These are phyloP conservation scores for Ocimum tenuiflorum DNA, from an alignment of 257 asterid genomes.

Conservation along the genomic window DNA sequence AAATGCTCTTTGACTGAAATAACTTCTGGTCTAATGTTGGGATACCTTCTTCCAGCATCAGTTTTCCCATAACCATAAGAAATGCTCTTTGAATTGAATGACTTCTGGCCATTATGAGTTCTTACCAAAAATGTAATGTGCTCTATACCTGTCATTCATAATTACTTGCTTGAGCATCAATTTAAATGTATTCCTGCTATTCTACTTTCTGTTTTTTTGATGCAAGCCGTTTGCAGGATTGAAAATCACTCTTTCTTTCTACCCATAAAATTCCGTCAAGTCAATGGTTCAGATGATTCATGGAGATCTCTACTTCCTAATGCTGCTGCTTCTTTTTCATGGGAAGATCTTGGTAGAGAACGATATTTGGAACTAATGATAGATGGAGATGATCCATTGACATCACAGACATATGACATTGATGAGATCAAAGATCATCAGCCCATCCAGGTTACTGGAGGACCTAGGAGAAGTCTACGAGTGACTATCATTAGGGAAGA, in stretches of 20 bases:
- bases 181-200: background rate
- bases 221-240: constrained; percentile 50
- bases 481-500: constrained; percentile 78
- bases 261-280: constrained; percentile 84
- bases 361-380: constrained; percentile 59
- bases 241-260: constrained; percentile 81
- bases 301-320: constrained; percentile 80
- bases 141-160: background rate
- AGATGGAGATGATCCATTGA: constrained; percentile 64
- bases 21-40: background rate
- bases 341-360: constrained; percentile 93
- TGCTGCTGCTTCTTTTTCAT: constrained; percentile 75
- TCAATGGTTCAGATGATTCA: constrained; percentile 59
- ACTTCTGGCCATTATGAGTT: background rate
- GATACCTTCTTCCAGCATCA: background rate
- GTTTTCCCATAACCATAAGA: background rate
- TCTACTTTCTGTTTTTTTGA: constrained; percentile 19
- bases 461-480: constrained; percentile 52
- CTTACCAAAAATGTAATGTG: background rate
- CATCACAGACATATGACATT: constrained; percentile 66
- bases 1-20: background rate
- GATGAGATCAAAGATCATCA: constrained; percentile 85
- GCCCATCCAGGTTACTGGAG: constrained; percentile 58
- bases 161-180: background rate
- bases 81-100: background rate